These are phyloP conservation scores for Chimonanthus salicifolius DNA, from an alignment of 164 flowering plant species.

Conservation along the genomic window DNA sequence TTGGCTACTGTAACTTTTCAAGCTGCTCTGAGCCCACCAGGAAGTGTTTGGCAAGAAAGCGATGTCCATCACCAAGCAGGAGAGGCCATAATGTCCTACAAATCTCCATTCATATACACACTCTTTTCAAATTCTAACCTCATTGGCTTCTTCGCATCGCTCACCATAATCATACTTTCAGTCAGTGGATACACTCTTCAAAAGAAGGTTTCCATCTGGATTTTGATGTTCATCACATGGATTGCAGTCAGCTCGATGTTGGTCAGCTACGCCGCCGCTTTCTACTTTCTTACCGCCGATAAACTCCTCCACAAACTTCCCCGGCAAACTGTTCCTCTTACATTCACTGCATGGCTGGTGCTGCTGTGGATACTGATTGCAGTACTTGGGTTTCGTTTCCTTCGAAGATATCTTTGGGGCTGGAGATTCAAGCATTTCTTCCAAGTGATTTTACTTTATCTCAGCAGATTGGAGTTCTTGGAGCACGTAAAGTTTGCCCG, in stretches of 20 bases:
- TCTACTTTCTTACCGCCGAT: background rate
- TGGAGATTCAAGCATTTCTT: no score
- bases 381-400: no score
- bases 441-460: no score
- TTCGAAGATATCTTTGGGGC: no score
- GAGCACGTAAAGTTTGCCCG: no score
- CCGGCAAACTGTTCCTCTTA: no score
- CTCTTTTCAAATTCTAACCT: background rate
- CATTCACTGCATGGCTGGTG: no score
- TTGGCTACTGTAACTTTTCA: conserved; percentile 2
- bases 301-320: no score
- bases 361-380: no score
- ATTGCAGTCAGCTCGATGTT: background rate
- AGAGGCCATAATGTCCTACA: background rate
- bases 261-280: background rate
- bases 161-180: background rate
- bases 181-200: background rate
- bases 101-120: background rate
- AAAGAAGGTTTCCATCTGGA: background rate
- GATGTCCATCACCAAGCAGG: background rate
- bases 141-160: background rate
- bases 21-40: conserved; percentile 4
- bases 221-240: background rate
- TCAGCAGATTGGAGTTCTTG: no score
- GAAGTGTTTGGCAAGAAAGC: background rate